Conservation (phyloP, 352 stramenopile species). For the Detonula confervacea region DNA sequence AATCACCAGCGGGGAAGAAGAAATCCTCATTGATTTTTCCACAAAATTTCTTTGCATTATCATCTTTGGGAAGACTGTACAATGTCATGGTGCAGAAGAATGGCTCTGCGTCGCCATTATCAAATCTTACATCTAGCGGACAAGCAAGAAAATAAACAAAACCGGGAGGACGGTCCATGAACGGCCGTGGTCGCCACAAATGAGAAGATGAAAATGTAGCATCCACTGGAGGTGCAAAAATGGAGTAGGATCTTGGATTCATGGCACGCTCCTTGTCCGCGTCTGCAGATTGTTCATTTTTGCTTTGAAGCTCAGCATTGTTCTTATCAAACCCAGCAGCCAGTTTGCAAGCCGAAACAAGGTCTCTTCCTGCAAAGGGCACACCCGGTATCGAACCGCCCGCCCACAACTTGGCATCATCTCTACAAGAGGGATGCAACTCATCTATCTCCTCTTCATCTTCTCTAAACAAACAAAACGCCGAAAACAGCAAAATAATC, state of each 20-base stretch:
- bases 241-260: constrained; percentile 47
- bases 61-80: constrained; percentile 53
- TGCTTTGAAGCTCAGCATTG: background rate
- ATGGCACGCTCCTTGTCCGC: background rate
- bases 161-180: constrained; percentile 73
- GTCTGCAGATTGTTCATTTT: background rate
- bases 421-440: constrained; percentile 33
- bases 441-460: constrained; percentile 10
- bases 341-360: constrained; percentile 43
- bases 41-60: constrained; percentile 17
- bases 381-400: constrained; percentile 56
- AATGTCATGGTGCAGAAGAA: constrained; percentile 76
- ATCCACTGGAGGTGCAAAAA: constrained; percentile 79
- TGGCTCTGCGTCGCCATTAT: constrained; percentile 63
- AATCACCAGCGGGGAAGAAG: constrained; percentile 80
- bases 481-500: constrained; percentile 65
- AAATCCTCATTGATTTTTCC: constrained; percentile 84
- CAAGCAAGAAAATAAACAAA: constrained; percentile 63
- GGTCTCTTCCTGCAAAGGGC: constrained; percentile 65
- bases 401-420: constrained; percentile 34
- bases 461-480: constrained; percentile 30
- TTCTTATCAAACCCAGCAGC: background rate
- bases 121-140: constrained; percentile 63
- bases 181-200: constrained; percentile 71
- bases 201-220: constrained; percentile 59